Conservation (phyloP, 2,329 filamentous ascomycete genomes). For the Paecilomyces variotii region DNA sequence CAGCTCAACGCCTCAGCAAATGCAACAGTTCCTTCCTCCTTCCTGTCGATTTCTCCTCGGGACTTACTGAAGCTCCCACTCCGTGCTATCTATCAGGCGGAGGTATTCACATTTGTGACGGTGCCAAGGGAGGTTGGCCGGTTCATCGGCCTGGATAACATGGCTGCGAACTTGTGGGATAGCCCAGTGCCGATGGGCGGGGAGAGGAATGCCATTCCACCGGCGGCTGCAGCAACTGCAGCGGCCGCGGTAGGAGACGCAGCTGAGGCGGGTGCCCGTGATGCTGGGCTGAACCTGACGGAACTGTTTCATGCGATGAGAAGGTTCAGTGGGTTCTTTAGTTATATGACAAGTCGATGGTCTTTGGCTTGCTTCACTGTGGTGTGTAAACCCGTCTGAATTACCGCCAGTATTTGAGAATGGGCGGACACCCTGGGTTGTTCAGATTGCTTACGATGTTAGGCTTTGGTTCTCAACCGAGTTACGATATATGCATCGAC, state of each 20-base stretch:
- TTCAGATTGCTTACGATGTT: conserved; percentile 7
- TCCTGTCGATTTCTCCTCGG: conserved; percentile 20
- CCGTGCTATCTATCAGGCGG: conserved; percentile 27
- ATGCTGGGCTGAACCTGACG: conserved; percentile 29
- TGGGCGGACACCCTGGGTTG: background rate
- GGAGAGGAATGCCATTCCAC: conserved; percentile 25
- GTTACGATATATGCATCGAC: conserved; percentile 91
- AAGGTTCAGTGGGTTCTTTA: conserved; percentile 78
- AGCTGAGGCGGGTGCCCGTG: conserved; percentile 23
- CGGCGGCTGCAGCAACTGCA: conserved; percentile 30
- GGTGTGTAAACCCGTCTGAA: conserved; percentile 34
- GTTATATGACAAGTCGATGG: conserved; percentile 88
- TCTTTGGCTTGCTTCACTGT: conserved; percentile 79
- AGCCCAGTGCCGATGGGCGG: conserved; percentile 12
- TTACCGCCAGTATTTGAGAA: background rate
- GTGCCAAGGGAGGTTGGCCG: conserved; percentile 26
- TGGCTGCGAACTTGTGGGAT: conserved; percentile 18
- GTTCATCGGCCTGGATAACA: conserved; percentile 18
- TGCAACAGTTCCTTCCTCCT: conserved; percentile 9
- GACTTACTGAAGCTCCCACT: conserved; percentile 29
- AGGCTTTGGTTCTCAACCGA: conserved; percentile 80
- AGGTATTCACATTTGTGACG: conserved; percentile 26
- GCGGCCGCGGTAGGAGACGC: conserved; percentile 23
- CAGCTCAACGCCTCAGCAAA: conserved; percentile 16
- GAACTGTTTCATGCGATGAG: conserved; percentile 47